Percentiles rank a stretch among this genome's conserved stretches.
phyloP scores from a whole-genome alignment of 495 filamentous ascomycete species.

The Cryomyces minteri region DNA sequence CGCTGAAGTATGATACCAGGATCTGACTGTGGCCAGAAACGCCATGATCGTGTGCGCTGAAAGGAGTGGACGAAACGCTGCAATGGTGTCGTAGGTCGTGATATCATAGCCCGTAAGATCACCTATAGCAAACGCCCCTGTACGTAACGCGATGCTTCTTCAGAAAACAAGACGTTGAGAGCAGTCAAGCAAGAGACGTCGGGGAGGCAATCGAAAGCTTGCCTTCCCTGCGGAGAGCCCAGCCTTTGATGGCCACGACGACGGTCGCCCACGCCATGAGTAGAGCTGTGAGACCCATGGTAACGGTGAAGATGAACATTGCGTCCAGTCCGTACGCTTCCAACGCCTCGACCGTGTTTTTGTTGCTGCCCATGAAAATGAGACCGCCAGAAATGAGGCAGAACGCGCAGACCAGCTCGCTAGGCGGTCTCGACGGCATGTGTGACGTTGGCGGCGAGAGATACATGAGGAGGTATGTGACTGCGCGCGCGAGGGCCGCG shows the following conservation, averaged over 20 bases:
- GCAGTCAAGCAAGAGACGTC: not conserved
- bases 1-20: too few species aligned
- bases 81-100: too few species aligned
- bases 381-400: constrained; percentile 75
- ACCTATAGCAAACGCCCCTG: too few species aligned
- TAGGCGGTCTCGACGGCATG: constrained; percentile 77
- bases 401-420: constrained; percentile 70
- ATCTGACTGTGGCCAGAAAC: too few species aligned
- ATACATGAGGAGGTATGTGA: constrained; percentile 69
- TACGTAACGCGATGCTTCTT: too few species aligned
- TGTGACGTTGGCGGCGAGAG: constrained; percentile 68
- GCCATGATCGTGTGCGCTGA: too few species aligned
- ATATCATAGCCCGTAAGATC: too few species aligned
- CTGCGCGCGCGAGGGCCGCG: constrained; percentile 54
- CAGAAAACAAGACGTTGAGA: too few species aligned
- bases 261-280: constrained; percentile 73
- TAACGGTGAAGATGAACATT: constrained; percentile 90
- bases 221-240: constrained; percentile 49
- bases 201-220: not conserved
- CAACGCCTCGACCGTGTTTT: constrained; percentile 58
- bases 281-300: constrained; percentile 65
- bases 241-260: constrained; percentile 74
- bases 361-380: constrained; percentile 81
- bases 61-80: too few species aligned
- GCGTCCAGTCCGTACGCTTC: constrained; percentile 54